Evolutionary conservation across 106 monocot genomes (phyloP).

Genomic region (Dendrobium nobile): DNA sequence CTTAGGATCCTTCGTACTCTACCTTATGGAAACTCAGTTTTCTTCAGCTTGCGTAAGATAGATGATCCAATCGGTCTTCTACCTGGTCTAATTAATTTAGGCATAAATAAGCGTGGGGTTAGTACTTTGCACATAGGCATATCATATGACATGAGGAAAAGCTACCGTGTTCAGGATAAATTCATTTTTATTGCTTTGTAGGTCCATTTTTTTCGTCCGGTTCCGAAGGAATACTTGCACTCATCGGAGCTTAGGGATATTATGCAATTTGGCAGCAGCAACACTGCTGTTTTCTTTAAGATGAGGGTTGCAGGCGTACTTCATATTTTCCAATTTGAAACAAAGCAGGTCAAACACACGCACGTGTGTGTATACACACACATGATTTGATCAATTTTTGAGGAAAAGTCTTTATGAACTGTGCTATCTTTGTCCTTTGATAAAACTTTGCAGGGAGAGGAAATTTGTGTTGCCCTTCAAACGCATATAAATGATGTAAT

Average conservation of each 20-base stretch:
- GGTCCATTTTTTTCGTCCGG: conserved; percentile 99
- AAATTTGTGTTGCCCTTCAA: conserved; percentile 99
- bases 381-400: background rate
- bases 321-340: conserved; percentile 98
- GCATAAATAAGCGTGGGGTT: conserved; percentile 99
- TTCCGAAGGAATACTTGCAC: conserved; percentile 95
- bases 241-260: conserved; percentile 95
- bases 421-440: background rate
- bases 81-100: conserved; percentile 84
- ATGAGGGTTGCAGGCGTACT: conserved; percentile 98
- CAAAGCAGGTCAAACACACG: conserved; percentile 70
- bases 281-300: conserved; percentile 94
- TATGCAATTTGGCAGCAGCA: conserved; percentile 99
- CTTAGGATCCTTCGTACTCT: conserved; percentile 74
- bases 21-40: conserved; percentile 93
- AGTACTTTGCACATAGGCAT: conserved; percentile 16
- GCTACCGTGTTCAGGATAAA: background rate
- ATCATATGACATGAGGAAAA: background rate
- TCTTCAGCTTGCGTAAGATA: conserved; percentile 87
- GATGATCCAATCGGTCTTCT: conserved; percentile 99
- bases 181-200: conserved; percentile 11
- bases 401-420: background rate
- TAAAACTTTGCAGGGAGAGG: conserved; percentile 70
- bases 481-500: conserved; percentile 99
- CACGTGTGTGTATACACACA: background rate